Evolutionary conservation across 495 filamentous ascomycete genomes (phyloP).

Genomic region (Penicillium coffeae): DNA sequence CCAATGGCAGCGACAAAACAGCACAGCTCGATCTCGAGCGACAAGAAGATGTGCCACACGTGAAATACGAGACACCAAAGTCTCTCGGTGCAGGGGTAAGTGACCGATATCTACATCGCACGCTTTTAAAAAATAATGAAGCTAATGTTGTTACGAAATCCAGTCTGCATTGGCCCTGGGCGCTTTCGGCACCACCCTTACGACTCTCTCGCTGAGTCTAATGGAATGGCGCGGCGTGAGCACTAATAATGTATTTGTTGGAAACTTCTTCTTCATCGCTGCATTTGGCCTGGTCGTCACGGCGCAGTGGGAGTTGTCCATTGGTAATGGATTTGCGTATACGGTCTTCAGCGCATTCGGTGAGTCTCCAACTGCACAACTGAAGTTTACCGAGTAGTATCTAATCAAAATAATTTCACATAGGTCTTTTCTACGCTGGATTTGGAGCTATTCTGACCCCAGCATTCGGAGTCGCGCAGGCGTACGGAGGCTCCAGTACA

Average conservation of each 20-base stretch:
- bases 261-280: constrained; percentile 48
- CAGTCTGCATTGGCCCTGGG: constrained; percentile 47
- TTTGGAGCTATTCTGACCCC: constrained; percentile 38
- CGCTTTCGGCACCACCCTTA: constrained; percentile 49
- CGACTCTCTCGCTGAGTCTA: constrained; percentile 43
- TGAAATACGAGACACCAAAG: constrained; percentile 7
- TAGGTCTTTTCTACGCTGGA: constrained; percentile 44
- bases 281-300: constrained; percentile 47
- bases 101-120: not conserved
- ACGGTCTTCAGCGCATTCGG: constrained; percentile 48
- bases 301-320: constrained; percentile 49
- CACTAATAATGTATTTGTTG: constrained; percentile 45
- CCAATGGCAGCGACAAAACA: constrained; percentile 5
- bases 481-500: constrained; percentile 32
- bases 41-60: constrained; percentile 6
- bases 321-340: constrained; percentile 49
- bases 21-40: constrained; percentile 14
- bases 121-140: not conserved
- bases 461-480: constrained; percentile 35
- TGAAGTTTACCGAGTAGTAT: not conserved
- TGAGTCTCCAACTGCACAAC: not conserved
- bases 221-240: constrained; percentile 49
- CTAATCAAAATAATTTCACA: not conserved
- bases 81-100: constrained; percentile 26
- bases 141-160: constrained; percentile 6